Evolutionary conservation across 352 stramenopile genomes (phyloP).

Genomic region (Pythium rishiriense): DNA sequence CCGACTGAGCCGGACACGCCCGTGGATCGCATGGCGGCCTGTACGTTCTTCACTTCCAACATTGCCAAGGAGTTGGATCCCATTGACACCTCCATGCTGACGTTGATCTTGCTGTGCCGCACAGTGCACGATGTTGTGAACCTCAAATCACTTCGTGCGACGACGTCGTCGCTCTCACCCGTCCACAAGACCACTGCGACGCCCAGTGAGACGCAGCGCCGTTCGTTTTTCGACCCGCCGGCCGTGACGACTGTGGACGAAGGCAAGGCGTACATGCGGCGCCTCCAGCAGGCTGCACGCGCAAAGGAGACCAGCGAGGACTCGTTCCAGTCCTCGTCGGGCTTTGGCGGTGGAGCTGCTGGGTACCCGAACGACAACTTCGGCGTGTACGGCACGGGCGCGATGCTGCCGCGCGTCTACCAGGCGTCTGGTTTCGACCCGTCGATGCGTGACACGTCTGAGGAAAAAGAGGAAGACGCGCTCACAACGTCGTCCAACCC

Average conservation of each 20-base stretch:
- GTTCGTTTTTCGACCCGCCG: conserved; percentile 77
- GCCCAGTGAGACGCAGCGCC: conserved; percentile 13
- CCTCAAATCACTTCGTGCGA: conserved; percentile 41
- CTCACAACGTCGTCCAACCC: conserved; percentile 73
- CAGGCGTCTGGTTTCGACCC: conserved; percentile 83
- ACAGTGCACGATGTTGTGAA: conserved; percentile 72
- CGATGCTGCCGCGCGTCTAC: conserved; percentile 75
- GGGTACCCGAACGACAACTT: conserved; percentile 49
- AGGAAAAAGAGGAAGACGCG: conserved; percentile 71
- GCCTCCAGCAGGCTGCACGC: conserved; percentile 49
- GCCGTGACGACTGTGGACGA: conserved; percentile 71
- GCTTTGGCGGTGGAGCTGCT: conserved; percentile 26
- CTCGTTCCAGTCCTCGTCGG: conserved; percentile 44
- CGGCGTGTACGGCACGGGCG: conserved; percentile 70
- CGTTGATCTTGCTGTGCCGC: not conserved
- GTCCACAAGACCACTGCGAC: conserved; percentile 37
- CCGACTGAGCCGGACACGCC: conserved; percentile 3
- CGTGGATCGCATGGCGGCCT: conserved; percentile 10
- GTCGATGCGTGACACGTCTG: conserved; percentile 53
- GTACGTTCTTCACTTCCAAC: conserved; percentile 1
- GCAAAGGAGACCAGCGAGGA: conserved; percentile 56
- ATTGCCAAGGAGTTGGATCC: not conserved
- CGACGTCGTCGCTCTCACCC: conserved; percentile 37
- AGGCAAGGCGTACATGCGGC: conserved; percentile 69
- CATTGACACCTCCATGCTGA: not conserved